A percentile compares a stretch with the other conserved stretches of the same genome.
These are phyloP conservation scores for Warburgia ugandensis DNA, from an alignment of 164 flowering plant species.

Conservation along the genomic window DNA sequence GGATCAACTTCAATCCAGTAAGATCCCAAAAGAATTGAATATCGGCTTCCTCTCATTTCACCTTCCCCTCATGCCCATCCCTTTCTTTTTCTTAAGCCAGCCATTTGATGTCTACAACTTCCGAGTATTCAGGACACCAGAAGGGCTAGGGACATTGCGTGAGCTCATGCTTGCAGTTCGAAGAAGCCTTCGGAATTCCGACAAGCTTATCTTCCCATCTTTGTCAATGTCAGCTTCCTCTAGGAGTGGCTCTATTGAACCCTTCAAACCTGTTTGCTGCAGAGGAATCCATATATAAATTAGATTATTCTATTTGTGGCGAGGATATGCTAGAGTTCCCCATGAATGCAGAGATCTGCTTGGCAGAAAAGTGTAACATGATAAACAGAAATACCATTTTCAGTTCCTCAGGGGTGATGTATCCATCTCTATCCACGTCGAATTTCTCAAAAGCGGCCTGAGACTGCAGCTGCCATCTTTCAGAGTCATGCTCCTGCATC, in stretches of 20 bases:
- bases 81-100: not conserved
- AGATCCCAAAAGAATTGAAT: conserved; percentile 1
- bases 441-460: conserved; percentile 92
- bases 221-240: conserved; percentile 97
- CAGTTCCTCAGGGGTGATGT: conserved; percentile 90
- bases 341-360: not conserved
- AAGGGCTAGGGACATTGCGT: conserved; percentile 37
- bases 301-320: not conserved
- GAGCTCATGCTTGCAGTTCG: conserved; percentile 90
- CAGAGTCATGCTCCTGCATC: conserved; percentile 77
- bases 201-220: conserved; percentile 85
- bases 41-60: not conserved
- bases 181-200: conserved; percentile 81
- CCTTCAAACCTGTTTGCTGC: conserved; percentile 86
- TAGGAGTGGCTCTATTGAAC: conserved; percentile 83
- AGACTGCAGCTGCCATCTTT: conserved; percentile 75
- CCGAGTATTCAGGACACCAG: conserved; percentile 25
- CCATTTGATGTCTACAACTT: conserved; percentile 30
- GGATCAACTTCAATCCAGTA: not conserved
- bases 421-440: conserved; percentile 91
- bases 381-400: conserved; percentile 44
- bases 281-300: not conserved
- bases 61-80: not conserved
- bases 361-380: no score
- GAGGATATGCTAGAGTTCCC: no score